Evolutionary conservation across 805 yeast genomes (phyloP), one percentile per base, ranked within the genome.

Genomic region (Kazachstania bromeliacearum): DNA sequence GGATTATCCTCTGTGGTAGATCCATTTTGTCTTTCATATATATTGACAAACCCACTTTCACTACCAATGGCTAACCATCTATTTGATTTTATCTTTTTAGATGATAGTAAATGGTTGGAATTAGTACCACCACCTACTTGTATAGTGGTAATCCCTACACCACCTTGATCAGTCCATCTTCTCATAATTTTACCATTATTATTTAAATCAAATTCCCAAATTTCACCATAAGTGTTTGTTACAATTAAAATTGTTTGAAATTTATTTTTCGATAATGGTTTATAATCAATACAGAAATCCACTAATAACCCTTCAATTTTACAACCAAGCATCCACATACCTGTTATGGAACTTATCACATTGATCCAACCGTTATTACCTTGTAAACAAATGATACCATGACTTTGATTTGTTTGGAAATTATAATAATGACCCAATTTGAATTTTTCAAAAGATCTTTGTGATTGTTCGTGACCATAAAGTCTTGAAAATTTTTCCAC

Each of bases 311-410:
- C 97, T 55, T 92, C 96, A 21, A 87, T 72, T 57, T 89, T 89
- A 53, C 85, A 85, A 2, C 89, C 95, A 31, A 75, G 71, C 15
- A 85, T 55, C 82, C 92, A 88, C 48, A 83, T 87, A n/a, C 95
- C 94, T 0, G 85, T 79, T 5, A 64, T 49, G 2, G 92, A 80
- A 32, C 79, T 77, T 21, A 92, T 53, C 4, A 94, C 55, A 55
- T 89, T 89, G 42, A 92, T 70, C 92, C 95, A 89, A 23, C 99
- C 99, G 38, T 79, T 75, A 42, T 77, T 76, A 48, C 97, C 98
- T 26, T 74, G 66, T 33, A 92, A 62, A 2, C 85, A 94, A 24
- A 92, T 64, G 46, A 64, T 63, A 12, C 96, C 96, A 45, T 71
- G 70, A 0, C 79, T 24, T 19, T 41, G 39, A 14, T 46, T 31